Base-by-base conservation (phyloP, 2,329 filamentous ascomycete species). In the Thelonectria olida region DNA sequence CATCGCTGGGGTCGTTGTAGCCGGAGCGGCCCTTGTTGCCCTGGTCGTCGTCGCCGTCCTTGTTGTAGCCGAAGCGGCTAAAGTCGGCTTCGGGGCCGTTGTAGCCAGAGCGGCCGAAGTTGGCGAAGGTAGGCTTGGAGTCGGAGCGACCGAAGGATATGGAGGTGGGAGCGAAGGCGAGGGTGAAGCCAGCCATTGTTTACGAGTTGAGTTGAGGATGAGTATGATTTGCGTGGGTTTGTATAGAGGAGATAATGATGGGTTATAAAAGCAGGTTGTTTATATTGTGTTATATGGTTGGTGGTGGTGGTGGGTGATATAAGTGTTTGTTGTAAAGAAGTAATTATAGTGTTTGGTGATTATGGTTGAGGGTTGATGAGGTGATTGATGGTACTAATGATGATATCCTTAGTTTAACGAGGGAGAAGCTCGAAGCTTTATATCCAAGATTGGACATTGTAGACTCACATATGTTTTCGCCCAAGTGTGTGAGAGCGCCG, bases 31-130 rank as follows among this genome's bases (percentile, higher is more conserved):
- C 78, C 57, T 72, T 73, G 76, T 77, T 75, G 71, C 74, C 71
- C 70, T 76, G 64, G 19, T 65, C 67, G 41, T 71, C 65, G 73
- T 71, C 70, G 38, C 65, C 68, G 56, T 73, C 61, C 51, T 64
- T 67, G 63, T 68, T 67, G 65, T 69, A 66, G 57, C 64, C 61
- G 48, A 56, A 55, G 34, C 71, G 62, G 39, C 52, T 69, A 20
- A 69, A 74, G 59, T 76, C 73, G 63, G 69, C 70, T 58, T 73
- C 72, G 66, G 76, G 76, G 61, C 76, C 74, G 71, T 81, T 81
- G 77, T 82, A 81, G 62, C 79, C 79, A 56, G 76, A 79, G 72
- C 75, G 80, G 69, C 78, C 78, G 59, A 71, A 74, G 76, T 76
- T 74, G 71, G 74, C 47, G 57, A 55, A 34, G 28, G 54, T 44